A percentile compares a stretch with the other conserved stretches of the same genome.
These are phyloP conservation scores for Pseudogymnoascus sp. DNA, from an alignment of 2,329 filamentous ascomycete genomes.

Conservation along the genomic window DNA sequence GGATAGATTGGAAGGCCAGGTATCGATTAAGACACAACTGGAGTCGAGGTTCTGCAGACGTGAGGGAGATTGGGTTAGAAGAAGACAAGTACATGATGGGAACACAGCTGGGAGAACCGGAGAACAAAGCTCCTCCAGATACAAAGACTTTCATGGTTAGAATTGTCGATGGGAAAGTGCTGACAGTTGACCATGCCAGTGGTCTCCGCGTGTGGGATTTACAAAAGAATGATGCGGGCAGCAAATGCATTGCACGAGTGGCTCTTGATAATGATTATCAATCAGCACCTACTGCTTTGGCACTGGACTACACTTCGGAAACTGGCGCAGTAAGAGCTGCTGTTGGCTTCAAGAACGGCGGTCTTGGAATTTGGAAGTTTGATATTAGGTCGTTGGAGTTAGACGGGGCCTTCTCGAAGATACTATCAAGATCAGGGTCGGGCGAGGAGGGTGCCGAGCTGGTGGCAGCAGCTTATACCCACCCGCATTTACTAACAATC, in stretches of 20 bases:
- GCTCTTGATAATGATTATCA: neutral
- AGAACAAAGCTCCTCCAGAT: slow-evolving; percentile 24
- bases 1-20: slow-evolving; percentile 76
- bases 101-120: slow-evolving; percentile 25
- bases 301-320: slow-evolving; percentile 20
- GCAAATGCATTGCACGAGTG: slow-evolving; percentile 31
- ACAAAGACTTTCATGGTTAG: slow-evolving; percentile 64
- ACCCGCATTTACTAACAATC: slow-evolving; percentile 73
- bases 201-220: slow-evolving; percentile 76
- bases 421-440: slow-evolving; percentile 22
- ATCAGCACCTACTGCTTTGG: slow-evolving; percentile 15
- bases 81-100: slow-evolving; percentile 40
- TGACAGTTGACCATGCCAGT: slow-evolving; percentile 62
- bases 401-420: neutral
- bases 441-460: slow-evolving; percentile 38
- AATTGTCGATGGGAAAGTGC: slow-evolving; percentile 66
- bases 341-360: slow-evolving; percentile 65
- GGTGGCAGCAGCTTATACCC: slow-evolving; percentile 61
- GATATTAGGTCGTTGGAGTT: slow-evolving; percentile 32
- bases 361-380: slow-evolving; percentile 63
- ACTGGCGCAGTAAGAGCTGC: slow-evolving; percentile 49
- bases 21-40: slow-evolving; percentile 90
- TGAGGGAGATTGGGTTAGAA: slow-evolving; percentile 59
- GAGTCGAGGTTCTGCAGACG: slow-evolving; percentile 71
- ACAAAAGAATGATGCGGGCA: slow-evolving; percentile 54